These are phyloP conservation scores for Tetrahymena thermophila DNA, from an alignment of 73 alveolate genomes.

Conservation along the genomic window DNA sequence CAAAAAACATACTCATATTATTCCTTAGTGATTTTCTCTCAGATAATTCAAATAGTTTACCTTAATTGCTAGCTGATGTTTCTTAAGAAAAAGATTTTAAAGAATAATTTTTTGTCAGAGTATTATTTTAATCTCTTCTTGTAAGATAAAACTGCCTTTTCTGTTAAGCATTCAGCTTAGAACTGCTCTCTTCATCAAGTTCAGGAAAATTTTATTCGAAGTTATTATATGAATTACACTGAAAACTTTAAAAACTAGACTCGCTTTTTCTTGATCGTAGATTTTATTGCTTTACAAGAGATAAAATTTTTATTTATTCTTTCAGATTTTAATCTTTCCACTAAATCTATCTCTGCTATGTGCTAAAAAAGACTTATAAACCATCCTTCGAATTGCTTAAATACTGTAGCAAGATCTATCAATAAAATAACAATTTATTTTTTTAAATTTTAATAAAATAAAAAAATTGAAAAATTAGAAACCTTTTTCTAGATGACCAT, in stretches of 20 bases:
- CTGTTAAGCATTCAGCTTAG: background rate
- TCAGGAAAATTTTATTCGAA: background rate
- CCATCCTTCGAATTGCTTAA: background rate
- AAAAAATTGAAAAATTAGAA: background rate
- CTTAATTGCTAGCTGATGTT: no score
- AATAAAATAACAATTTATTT: background rate
- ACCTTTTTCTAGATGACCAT: background rate
- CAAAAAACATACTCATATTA: background rate
- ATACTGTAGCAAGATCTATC: background rate
- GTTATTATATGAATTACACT: background rate
- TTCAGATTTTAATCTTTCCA: background rate
- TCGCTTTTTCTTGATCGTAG: background rate
- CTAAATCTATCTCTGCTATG: background rate
- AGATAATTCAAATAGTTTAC: background rate
- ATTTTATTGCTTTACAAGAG: background rate
- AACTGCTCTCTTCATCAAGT: background rate
- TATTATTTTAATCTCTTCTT: background rate
- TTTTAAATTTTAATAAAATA: background rate
- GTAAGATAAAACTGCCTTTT: background rate
- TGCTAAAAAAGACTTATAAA: background rate
- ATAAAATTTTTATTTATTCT: background rate
- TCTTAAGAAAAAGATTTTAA: background rate
- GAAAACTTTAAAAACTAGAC: background rate
- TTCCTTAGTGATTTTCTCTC: background rate
- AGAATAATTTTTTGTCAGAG: background rate